Evolutionary conservation across 331 rosid genomes (phyloP).

Genomic region (Spiraea crenata): DNA sequence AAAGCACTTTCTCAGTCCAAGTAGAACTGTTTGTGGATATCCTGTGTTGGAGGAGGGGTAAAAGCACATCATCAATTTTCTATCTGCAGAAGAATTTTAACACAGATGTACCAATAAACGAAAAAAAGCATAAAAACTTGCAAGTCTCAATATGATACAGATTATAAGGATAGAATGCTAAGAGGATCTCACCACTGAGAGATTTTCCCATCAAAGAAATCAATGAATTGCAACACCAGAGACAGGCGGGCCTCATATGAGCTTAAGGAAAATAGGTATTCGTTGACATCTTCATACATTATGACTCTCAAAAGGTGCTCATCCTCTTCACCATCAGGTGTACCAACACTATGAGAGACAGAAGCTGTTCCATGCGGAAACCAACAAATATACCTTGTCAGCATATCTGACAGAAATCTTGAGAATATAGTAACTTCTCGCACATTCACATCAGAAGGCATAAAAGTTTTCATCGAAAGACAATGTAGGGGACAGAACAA

Average conservation of each 20-base stretch:
- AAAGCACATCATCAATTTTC: slow-evolving; percentile 23
- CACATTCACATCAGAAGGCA: neutral
- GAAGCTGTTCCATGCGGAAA: slow-evolving; percentile 43
- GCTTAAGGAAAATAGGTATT: slow-evolving; percentile 74
- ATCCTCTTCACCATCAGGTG: slow-evolving; percentile 52
- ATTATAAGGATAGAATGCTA: neutral
- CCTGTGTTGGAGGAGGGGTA: slow-evolving; percentile 39
- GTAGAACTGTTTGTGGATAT: slow-evolving; percentile 68
- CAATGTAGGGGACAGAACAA: slow-evolving; percentile 11
- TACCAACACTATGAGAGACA: slow-evolving; percentile 32
- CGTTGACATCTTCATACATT: slow-evolving; percentile 80
- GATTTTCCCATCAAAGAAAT: slow-evolving; percentile 80
- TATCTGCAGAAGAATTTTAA: slow-evolving; percentile 4
- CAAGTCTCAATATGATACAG: neutral
- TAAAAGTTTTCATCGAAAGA: neutral
- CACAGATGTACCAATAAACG: neutral
- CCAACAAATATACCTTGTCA: slow-evolving; percentile 15
- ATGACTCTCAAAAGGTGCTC: slow-evolving; percentile 68
- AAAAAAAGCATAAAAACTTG: neutral
- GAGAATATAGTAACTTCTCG: neutral
- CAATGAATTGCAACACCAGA: slow-evolving; percentile 64
- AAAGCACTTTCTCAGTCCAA: slow-evolving; percentile 57
- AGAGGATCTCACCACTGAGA: slow-evolving; percentile 58
- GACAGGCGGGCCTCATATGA: slow-evolving; percentile 70
- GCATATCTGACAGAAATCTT: slow-evolving; percentile 3